phyloP scores from a whole-genome alignment of 1,284 basidiomycete genomes.

The Naganishia liquefaciens region DNA sequence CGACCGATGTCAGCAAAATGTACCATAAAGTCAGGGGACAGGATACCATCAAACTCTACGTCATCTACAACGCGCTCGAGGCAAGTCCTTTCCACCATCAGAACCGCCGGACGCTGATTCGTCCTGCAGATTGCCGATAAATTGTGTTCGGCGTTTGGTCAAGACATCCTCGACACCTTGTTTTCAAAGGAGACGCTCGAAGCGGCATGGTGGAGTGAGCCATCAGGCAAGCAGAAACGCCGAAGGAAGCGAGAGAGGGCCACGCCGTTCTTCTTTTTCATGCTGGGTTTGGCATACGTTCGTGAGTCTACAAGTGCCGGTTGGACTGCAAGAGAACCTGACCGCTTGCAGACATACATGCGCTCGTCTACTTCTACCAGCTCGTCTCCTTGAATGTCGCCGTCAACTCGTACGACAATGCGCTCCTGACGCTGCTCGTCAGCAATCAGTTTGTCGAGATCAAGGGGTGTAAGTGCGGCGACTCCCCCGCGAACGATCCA shows the following conservation, averaged over 20 bases:
- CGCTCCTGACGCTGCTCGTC: conserved; percentile 87
- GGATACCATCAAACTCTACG: conserved; percentile 97
- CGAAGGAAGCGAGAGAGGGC: conserved; percentile 52
- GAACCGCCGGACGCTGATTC: conserved; percentile 1
- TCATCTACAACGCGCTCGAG: conserved; percentile 97
- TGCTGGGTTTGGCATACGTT: conserved; percentile 78
- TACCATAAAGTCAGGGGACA: conserved; percentile 99
- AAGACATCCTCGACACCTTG: conserved; percentile 93
- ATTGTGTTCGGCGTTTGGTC: conserved; percentile 93
- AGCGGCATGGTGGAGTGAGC: conserved; percentile 20
- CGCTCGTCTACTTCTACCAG: conserved; percentile 96
- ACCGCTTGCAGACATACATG: conserved; percentile 68
- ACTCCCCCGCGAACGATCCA: neutral
- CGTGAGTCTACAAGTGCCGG: conserved; percentile 58
- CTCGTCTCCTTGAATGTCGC: conserved; percentile 94
- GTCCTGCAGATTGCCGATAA: conserved; percentile 81
- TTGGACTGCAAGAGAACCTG: too few relatives aligned
- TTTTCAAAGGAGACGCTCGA: conserved; percentile 89
- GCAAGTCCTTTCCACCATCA: conserved; percentile 54
- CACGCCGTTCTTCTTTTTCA: conserved; percentile 81
- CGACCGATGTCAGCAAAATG: conserved; percentile 96
- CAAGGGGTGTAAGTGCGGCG: conserved; percentile 71
- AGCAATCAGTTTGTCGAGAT: conserved; percentile 99
- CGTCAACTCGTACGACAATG: conserved; percentile 97
- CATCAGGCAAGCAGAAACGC: conserved; percentile 37